Percentiles rank a stretch among this genome's conserved stretches.
These are phyloP conservation scores for Symbiodinium pilosum DNA, from an alignment of 73 alveolate species.

Conservation along the genomic window DNA sequence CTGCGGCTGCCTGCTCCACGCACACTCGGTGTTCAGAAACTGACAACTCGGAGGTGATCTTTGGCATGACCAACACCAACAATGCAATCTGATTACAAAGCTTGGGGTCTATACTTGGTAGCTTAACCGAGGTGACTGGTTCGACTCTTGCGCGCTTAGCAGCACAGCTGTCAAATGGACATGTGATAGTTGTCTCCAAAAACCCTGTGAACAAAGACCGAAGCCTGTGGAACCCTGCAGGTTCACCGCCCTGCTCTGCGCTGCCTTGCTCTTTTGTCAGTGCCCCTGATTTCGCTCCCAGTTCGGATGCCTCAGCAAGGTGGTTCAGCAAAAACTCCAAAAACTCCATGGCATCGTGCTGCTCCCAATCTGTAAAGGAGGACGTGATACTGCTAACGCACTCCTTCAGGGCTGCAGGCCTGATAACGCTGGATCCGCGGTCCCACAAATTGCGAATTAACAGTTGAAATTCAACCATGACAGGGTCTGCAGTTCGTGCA, in stretches of 20 bases:
- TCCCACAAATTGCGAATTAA: neutral
- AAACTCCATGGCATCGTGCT: conserved; percentile 57
- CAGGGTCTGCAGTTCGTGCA: neutral
- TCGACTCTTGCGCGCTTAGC: neutral
- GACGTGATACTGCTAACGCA: neutral
- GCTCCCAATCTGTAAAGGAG: neutral
- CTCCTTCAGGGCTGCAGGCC: neutral
- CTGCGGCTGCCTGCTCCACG: neutral
- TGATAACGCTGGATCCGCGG: neutral
- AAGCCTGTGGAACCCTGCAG: neutral
- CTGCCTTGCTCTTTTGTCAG: neutral
- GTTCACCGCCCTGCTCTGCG: neutral
- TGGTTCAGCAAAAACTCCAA: conserved; percentile 4
- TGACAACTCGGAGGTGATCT: neutral
- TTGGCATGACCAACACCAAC: neutral
- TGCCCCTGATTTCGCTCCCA: neutral
- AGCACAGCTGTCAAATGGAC: neutral
- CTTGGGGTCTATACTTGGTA: neutral
- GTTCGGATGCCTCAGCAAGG: neutral
- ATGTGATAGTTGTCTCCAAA: neutral
- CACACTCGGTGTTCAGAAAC: neutral
- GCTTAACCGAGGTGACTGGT: neutral
- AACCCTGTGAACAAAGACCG: neutral
- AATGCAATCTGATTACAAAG: neutral
- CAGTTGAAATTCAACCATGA: neutral